Evolutionary conservation across 2,329 filamentous ascomycete species (phyloP).

Genomic region (Penicillium hesseltinei): DNA sequence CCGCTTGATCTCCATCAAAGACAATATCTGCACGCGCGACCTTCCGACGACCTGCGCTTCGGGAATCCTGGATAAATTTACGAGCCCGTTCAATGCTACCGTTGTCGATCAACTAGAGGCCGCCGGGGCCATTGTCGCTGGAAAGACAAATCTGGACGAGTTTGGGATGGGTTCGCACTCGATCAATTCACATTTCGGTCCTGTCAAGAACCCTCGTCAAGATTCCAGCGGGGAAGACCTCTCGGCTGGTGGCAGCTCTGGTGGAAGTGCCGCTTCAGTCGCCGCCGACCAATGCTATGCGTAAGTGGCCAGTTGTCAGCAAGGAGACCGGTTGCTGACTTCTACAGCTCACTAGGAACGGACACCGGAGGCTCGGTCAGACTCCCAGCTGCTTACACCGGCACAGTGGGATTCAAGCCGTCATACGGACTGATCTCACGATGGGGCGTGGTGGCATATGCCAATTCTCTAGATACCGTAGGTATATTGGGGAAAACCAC

Average conservation of each 20-base stretch:
- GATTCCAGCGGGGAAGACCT: constrained; percentile 41
- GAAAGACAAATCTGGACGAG: constrained; percentile 92
- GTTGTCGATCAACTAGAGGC: constrained; percentile 67
- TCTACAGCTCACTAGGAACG: constrained; percentile 72
- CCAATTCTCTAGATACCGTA: constrained; percentile 89
- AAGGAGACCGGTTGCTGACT: background rate
- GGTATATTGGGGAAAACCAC: constrained; percentile 66
- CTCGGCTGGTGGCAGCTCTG: constrained; percentile 86
- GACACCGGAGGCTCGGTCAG: constrained; percentile 90
- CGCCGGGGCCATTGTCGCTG: constrained; percentile 63
- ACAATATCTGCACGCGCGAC: constrained; percentile 68
- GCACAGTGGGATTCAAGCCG: constrained; percentile 82
- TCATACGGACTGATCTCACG: constrained; percentile 85
- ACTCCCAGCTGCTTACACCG: constrained; percentile 82
- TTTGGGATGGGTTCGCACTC: constrained; percentile 94
- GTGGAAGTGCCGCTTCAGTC: constrained; percentile 87
- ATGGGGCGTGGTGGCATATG: constrained; percentile 85
- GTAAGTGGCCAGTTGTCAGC: constrained; percentile 37
- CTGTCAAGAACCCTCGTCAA: constrained; percentile 56
- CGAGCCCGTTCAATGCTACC: constrained; percentile 77
- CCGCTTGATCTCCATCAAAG: constrained; percentile 64
- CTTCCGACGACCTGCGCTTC: constrained; percentile 83
- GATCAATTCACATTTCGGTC: constrained; percentile 64
- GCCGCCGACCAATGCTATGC: constrained; percentile 60
- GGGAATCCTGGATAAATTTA: constrained; percentile 65